A percentile compares a stretch with the other conserved stretches of the same genome.
phyloP scores from a whole-genome alignment of 129 eudicot genomes.

The Pittosporum tobira region DNA sequence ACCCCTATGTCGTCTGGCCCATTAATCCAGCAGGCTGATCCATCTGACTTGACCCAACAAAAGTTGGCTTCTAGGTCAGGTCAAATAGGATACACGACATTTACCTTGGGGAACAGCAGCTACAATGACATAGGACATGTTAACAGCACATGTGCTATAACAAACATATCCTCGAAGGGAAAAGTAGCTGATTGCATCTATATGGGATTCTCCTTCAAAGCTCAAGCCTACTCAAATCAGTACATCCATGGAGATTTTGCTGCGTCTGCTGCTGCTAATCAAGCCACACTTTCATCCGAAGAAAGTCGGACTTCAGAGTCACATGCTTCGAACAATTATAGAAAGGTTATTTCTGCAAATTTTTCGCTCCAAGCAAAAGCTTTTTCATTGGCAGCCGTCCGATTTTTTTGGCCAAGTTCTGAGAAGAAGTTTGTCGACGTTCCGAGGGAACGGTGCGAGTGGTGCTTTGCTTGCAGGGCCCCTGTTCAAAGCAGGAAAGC shows the following conservation, averaged over 20 bases:
- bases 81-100: conserved; percentile 5
- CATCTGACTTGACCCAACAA: conserved; percentile 6
- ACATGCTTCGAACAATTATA: conserved; percentile 34
- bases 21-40: conserved; percentile 12
- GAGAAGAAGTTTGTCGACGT: conserved; percentile 80
- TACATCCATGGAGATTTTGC: conserved; percentile 86
- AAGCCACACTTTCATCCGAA: conserved; percentile 54
- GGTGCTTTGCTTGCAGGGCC: conserved; percentile 83
- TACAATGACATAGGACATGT: background rate
- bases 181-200: conserved; percentile 28
- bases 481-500: conserved; percentile 52
- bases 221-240: conserved; percentile 45
- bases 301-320: conserved; percentile 42
- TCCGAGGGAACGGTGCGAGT: conserved; percentile 87
- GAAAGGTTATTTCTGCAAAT: conserved; percentile 51
- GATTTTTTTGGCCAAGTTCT: conserved; percentile 83
- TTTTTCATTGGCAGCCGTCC: conserved; percentile 53
- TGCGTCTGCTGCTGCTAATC: conserved; percentile 82
- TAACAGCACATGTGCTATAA: background rate
- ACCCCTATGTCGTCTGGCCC: conserved; percentile 3
- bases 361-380: conserved; percentile 71
- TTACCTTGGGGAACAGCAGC: background rate
- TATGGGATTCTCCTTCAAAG: conserved; percentile 59
- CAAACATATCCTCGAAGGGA: conserved; percentile 8
- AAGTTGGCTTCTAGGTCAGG: conserved; percentile 9